Base-by-base conservation (phyloP, 2,329 filamentous ascomycete genomes). In the Aspergillus proliferans region DNA sequence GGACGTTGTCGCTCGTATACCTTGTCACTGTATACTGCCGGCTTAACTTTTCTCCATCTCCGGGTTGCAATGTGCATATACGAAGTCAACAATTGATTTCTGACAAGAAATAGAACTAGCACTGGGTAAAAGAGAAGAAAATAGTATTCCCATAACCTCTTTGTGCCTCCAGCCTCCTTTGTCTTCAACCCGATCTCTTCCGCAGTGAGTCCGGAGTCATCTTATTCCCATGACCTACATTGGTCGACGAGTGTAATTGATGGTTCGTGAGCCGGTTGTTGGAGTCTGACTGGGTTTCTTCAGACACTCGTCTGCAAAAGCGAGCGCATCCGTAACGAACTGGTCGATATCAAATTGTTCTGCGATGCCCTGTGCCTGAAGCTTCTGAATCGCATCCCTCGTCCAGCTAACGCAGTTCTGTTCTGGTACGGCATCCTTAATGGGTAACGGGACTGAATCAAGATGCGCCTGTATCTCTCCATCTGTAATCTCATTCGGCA, bases 381-480 rank as follows among this genome's bases (percentile, higher is more conserved):
- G 41, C 12, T 39, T 43, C 34, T 8, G 22, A 43, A 52, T 36
- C 8, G 47, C 50, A 15, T 33, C 34, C 24, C 10, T 48, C 18
- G 40, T 48, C 48, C 52, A 54, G 43, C 28, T 50, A 22, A 54
- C 52, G 30, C 50, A 51, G 22, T 52, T 49, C 22, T 52, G 18
- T 6, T 41, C 33, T 10, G 45, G 39, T 9, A 21, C 18, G 8
- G 9, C 18, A 15, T 9, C 41, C 41, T 30, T 46, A 4, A 19
- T 41, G n/a, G 53, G 53, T 5, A 54, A 39, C 14, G 26, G 12
- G 24, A 54, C 44, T 7, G 28, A 7, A 22, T 12, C n/a, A 9
- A 47, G 40, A 46, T 18, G 15, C 6, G 22, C n/a, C 15, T 41
- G 10, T 21, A 52, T 46, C 7, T 40, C 24, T 4, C 26, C 49